Percentiles rank a stretch among this genome's conserved stretches.
Evolutionary conservation across 2,329 filamentous ascomycete species (phyloP).

Genomic region (Capronia epimyces): DNA sequence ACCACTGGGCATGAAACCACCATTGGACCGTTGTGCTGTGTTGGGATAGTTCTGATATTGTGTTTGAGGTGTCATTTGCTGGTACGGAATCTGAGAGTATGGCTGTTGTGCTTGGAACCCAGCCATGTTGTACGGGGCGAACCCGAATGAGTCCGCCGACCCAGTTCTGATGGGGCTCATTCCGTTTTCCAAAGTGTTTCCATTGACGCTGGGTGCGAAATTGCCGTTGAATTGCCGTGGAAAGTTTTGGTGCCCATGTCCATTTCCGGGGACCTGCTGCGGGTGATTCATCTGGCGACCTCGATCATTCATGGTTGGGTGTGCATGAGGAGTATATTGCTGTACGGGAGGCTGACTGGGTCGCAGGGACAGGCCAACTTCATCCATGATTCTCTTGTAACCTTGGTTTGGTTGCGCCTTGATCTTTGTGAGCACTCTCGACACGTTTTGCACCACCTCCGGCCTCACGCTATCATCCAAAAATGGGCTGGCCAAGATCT

Average conservation of each 20-base stretch:
- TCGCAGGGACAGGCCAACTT: slow-evolving; percentile 74
- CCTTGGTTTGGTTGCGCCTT: slow-evolving; percentile 92
- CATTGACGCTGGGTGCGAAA: slow-evolving; percentile 35
- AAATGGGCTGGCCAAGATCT: slow-evolving; percentile 94
- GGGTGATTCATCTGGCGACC: slow-evolving; percentile 42
- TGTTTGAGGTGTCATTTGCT: slow-evolving; percentile 45
- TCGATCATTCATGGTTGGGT: slow-evolving; percentile 37
- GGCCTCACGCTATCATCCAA: slow-evolving; percentile 85
- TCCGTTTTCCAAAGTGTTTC: slow-evolving; percentile 35
- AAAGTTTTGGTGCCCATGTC: slow-evolving; percentile 33
- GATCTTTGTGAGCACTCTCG: slow-evolving; percentile 78
- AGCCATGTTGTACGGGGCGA: slow-evolving; percentile 38
- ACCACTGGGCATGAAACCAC: slow-evolving; percentile 41
- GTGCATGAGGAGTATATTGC: slow-evolving; percentile 36
- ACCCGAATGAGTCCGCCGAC: slow-evolving; percentile 35
- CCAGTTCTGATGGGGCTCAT: slow-evolving; percentile 36
- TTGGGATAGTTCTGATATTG: slow-evolving; percentile 56
- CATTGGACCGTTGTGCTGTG: slow-evolving; percentile 41
- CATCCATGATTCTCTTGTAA: slow-evolving; percentile 98
- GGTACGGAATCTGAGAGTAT: slow-evolving; percentile 38
- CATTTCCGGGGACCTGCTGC: slow-evolving; percentile 30
- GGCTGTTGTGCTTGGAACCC: slow-evolving; percentile 34
- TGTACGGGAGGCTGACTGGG: slow-evolving; percentile 33
- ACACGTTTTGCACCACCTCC: slow-evolving; percentile 87
- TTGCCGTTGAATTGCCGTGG: slow-evolving; percentile 42